Base-by-base conservation (phyloP, 2,329 filamentous ascomycete species). In the Epichloe uncinata region DNA sequence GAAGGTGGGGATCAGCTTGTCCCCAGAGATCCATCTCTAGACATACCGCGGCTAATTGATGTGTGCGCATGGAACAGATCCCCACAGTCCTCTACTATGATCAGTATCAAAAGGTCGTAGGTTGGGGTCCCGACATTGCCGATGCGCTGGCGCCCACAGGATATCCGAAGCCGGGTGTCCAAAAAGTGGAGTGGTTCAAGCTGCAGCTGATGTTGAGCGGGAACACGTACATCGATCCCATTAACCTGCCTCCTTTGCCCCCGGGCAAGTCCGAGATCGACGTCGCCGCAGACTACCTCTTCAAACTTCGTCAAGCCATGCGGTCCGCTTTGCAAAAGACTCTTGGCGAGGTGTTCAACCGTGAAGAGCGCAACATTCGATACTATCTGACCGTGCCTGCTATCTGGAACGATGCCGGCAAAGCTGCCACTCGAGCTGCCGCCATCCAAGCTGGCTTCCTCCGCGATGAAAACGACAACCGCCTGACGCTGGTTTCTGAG, bases 151-250 rank as follows among this genome's bases (percentile, higher is more conserved):
- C 93, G 48, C 93, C 93, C 33, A 97, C 93, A 40, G 93, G 93
- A 55, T 97, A 97, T 68, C 93, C 93, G 58, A 97, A 97, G 74
- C 87, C 87, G 35, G 91, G 91, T 56, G 91, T 98, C 58, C 93
- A 97, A 69, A 97, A 97, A 73, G 91, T 97, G 22, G 93, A 97
- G 72, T 98, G 93, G 93, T 97, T 98, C 79, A 97, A 97, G 75
- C 79, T 98, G 58, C 93, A 98, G 72, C 81, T 98, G 51, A 97
- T 97, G 93, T 78, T 96, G 55, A 96, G 89, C 53, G 93, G 93
- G 55, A 97, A 97, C 75, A 97, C 93, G 42, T 97, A 97, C 69
- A 97, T 97, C 64, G 93, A 97, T 68, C 93, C 93, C 54, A 97
- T 97, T 73, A 97, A 97, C 77, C 81, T 98, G 57, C 93, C 93